phyloP scores from a whole-genome alignment of 1,139 yeast genomes.

The Petasospora rhodanensis region DNA sequence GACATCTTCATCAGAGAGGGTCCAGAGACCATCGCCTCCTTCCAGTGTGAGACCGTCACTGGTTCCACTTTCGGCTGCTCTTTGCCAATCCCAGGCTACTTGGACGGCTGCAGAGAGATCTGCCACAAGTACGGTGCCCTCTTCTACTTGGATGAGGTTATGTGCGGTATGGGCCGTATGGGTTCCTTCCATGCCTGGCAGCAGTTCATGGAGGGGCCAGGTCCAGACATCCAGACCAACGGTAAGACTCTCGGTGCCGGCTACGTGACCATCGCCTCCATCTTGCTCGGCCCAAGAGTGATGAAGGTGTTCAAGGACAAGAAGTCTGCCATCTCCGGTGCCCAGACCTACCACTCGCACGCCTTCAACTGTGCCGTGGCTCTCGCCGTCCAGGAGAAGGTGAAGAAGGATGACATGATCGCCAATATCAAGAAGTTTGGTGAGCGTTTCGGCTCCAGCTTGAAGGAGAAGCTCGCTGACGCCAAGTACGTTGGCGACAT shows the following conservation, averaged over 20 bases:
- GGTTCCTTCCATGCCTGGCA: slow-evolving; percentile 53
- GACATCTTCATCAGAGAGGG: slow-evolving; percentile 44
- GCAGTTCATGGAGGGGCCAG: slow-evolving; percentile 42
- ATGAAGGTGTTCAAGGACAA: slow-evolving; percentile 31
- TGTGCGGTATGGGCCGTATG: slow-evolving; percentile 62
- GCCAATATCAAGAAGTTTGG: slow-evolving; percentile 48
- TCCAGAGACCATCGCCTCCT: slow-evolving; percentile 50
- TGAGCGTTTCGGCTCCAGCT: slow-evolving; percentile 40
- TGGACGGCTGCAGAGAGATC: slow-evolving; percentile 47
- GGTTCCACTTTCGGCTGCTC: slow-evolving; percentile 58
- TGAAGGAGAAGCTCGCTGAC: slow-evolving; percentile 32
- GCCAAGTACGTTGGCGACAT: slow-evolving; percentile 48
- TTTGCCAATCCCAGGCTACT: slow-evolving; percentile 53
- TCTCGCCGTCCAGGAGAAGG: slow-evolving; percentile 51
- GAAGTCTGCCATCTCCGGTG: slow-evolving; percentile 42
- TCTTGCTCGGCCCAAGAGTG: slow-evolving; percentile 48
- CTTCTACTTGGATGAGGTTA: slow-evolving; percentile 57
- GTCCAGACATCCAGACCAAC: slow-evolving; percentile 57
- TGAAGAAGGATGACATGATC: slow-evolving; percentile 40
- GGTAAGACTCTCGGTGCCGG: slow-evolving; percentile 68
- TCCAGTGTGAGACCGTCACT: slow-evolving; percentile 51
- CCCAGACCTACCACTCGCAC: slow-evolving; percentile 60
- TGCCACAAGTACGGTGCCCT: slow-evolving; percentile 57
- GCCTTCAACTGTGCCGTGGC: slow-evolving; percentile 58
- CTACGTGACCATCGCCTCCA: slow-evolving; percentile 57